These are phyloP conservation scores for Mycosphaerella sp. DNA, from an alignment of 2,329 filamentous ascomycete species.

Conservation along the genomic window DNA sequence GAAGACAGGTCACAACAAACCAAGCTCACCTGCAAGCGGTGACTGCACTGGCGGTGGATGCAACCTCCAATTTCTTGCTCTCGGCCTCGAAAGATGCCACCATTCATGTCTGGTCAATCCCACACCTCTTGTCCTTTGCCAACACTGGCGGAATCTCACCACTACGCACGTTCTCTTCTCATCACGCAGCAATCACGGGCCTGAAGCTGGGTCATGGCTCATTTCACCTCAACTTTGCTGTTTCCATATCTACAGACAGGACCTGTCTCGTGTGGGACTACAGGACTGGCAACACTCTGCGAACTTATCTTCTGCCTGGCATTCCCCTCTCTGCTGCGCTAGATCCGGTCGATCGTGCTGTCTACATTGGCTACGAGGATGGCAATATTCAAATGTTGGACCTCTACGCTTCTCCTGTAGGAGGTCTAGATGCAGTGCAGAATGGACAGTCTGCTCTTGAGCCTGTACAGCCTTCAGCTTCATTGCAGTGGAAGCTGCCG, in stretches of 20 bases:
- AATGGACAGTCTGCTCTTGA: slow-evolving; percentile 17
- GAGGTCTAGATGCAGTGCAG: slow-evolving; percentile 19
- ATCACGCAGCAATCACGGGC: slow-evolving; percentile 64
- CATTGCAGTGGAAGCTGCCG: slow-evolving; percentile 31
- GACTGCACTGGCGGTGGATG: slow-evolving; percentile 64
- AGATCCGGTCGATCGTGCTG: slow-evolving; percentile 75
- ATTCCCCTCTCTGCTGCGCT: slow-evolving; percentile 65
- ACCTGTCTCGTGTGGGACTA: slow-evolving; percentile 94
- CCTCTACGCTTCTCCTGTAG: slow-evolving; percentile 47
- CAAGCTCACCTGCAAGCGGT: slow-evolving; percentile 75
- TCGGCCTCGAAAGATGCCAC: slow-evolving; percentile 81
- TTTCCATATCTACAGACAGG: slow-evolving; percentile 79
- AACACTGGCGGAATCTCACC: slow-evolving; percentile 58
- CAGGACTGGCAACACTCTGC: slow-evolving; percentile 64
- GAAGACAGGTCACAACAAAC: slow-evolving; percentile 67
- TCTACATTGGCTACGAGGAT: slow-evolving; percentile 75
- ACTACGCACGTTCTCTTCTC: slow-evolving; percentile 68
- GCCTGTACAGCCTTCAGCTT: slow-evolving; percentile 37
- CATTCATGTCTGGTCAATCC: slow-evolving; percentile 84
- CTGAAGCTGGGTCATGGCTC: slow-evolving; percentile 59
- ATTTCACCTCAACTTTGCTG: slow-evolving; percentile 70
- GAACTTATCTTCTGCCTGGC: slow-evolving; percentile 74
- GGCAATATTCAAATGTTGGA: slow-evolving; percentile 75
- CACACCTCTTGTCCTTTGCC: slow-evolving; percentile 62
- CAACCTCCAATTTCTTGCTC: slow-evolving; percentile 65